These are phyloP conservation scores for Penicillium rolfsii DNA, from an alignment of 2,329 filamentous ascomycete genomes.

Conservation along the genomic window DNA sequence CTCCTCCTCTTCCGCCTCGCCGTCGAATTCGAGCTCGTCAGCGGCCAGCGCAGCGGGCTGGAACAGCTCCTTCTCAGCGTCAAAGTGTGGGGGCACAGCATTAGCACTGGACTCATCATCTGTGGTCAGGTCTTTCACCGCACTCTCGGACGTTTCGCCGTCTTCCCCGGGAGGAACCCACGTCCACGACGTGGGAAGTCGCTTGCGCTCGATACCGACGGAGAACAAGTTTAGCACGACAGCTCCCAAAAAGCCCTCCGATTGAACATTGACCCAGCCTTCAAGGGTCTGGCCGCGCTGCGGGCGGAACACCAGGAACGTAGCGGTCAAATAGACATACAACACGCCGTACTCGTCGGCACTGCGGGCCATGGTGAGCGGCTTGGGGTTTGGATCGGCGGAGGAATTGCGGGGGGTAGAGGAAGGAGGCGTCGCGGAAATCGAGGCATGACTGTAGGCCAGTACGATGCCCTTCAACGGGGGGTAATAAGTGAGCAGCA, in stretches of 20 bases:
- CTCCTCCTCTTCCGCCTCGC: constrained; percentile 54
- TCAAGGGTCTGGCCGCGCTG: constrained; percentile 73
- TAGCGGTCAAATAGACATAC: constrained; percentile 85
- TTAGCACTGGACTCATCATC: constrained; percentile 34
- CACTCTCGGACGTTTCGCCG: constrained; percentile 19
- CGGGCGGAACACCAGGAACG: constrained; percentile 82
- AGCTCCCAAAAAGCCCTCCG: constrained; percentile 84
- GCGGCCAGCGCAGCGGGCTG: constrained; percentile 40
- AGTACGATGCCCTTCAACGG: constrained; percentile 62
- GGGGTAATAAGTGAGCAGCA: constrained; percentile 66
- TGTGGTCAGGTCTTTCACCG: constrained; percentile 27
- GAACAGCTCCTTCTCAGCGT: constrained; percentile 46
- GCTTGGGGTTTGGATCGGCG: constrained; percentile 39
- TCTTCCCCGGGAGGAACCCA: constrained; percentile 68
- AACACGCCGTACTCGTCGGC: constrained; percentile 83
- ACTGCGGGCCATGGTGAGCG: constrained; percentile 47
- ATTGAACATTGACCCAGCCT: constrained; percentile 82
- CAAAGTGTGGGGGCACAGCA: constrained; percentile 30
- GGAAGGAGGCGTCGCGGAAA: constrained; percentile 46
- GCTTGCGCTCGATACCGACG: constrained; percentile 76
- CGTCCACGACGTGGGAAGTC: constrained; percentile 76
- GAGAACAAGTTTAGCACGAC: constrained; percentile 93
- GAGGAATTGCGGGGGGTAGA: constrained; percentile 30
- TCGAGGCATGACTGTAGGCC: constrained; percentile 54
- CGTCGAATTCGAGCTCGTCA: constrained; percentile 39